Evolutionary conservation across 139 green algal species (phyloP), one percentile per base, ranked within the genome.

Genomic region (Asterochloris sp.): DNA sequence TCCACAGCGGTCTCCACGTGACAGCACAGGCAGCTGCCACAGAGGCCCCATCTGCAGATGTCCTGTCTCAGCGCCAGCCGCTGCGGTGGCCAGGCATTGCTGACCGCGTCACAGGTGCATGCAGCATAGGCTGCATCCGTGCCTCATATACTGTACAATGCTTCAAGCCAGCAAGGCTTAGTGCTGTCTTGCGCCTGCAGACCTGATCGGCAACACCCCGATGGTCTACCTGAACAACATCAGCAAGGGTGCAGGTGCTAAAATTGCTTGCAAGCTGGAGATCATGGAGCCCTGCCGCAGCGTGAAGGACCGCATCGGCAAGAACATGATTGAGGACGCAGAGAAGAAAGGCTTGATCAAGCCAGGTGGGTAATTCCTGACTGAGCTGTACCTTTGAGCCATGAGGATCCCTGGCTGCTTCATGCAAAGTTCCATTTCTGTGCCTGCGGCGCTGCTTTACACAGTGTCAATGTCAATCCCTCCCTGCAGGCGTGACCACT

Each of bases 191-290:
- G 38, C 38, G 38, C 38, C 38, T 54, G 38, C 89, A 21, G 89
- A 98, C 81, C 87, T 98, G 13, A 97, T 98, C 21, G 95, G 94
- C 69, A 98, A 96, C 83, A 99, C 97, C 0, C 97, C 97, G 6
- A 97, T 99, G 94, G 94, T 99, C 62, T 94, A 90, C 80, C 87
- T 98, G 38, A 97, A 94, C 85, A 93, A 93, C 75, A 89, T 98
- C 24, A 90, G 82, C 11, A 87, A 93, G 27, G 60, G 91, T 64
- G 23, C 90, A 83, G 67, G 78, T 9, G 83, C 76, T 1, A 77
- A 69, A 15, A 82, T 89, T 28, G 87, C 85, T 24, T 75, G 60
- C 54, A 88, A 89, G 81, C 26, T 88, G 47, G 85, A 91, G 63
- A 85, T 66, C 27, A 83, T 82, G 73, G 85, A 89, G 74, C 87